A percentile compares a stretch with the other conserved stretches of the same genome.
phyloP scores from a whole-genome alignment of 1,284 basidiomycete genomes.

The Trichosporon sp. region DNA sequence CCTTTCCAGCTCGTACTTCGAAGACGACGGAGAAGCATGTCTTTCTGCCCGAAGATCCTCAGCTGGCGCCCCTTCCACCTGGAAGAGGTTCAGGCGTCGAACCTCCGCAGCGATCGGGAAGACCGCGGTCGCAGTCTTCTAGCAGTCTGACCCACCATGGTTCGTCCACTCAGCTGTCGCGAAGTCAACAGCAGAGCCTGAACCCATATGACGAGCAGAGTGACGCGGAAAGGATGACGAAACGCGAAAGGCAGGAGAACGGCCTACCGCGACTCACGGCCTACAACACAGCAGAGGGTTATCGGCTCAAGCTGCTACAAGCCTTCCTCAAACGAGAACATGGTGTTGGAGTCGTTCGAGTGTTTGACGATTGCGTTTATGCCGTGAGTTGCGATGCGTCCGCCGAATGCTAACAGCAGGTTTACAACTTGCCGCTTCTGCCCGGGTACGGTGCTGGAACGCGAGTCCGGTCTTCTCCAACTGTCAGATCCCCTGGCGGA shows the following conservation, averaged over 20 bases:
- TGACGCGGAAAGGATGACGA: slow-evolving; percentile 62
- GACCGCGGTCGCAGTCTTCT: slow-evolving; percentile 10
- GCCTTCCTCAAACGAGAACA: slow-evolving; percentile 90
- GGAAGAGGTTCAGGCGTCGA: background rate
- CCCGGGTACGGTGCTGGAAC: slow-evolving; percentile 86
- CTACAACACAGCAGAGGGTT: slow-evolving; percentile 80
- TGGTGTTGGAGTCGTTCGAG: slow-evolving; percentile 76
- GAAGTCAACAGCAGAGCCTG: slow-evolving; percentile 9
- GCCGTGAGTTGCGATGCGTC: slow-evolving; percentile 64
- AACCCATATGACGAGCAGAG: slow-evolving; percentile 44
- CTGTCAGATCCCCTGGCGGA: slow-evolving; percentile 64
- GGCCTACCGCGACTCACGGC: slow-evolving; percentile 78
- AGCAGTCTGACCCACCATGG: slow-evolving; percentile 9
- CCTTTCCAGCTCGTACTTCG: slow-evolving; percentile 70
- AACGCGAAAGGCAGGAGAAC: slow-evolving; percentile 71
- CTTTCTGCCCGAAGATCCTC: slow-evolving; percentile 83
- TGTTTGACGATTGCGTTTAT: slow-evolving; percentile 92
- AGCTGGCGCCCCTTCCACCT: slow-evolving; percentile 70
- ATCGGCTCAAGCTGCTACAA: slow-evolving; percentile 74
- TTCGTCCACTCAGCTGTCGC: background rate
- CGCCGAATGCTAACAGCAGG: slow-evolving; percentile 58
- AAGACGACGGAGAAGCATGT: slow-evolving; percentile 93
- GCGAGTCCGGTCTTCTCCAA: slow-evolving; percentile 78
- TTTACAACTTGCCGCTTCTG: slow-evolving; percentile 87
- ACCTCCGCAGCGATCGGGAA: slow-evolving; percentile 45